Percentiles rank a stretch among this genome's conserved stretches.
Conservation (phyloP, 2,329 filamentous ascomycete species). For the Nemania sp. region DNA sequence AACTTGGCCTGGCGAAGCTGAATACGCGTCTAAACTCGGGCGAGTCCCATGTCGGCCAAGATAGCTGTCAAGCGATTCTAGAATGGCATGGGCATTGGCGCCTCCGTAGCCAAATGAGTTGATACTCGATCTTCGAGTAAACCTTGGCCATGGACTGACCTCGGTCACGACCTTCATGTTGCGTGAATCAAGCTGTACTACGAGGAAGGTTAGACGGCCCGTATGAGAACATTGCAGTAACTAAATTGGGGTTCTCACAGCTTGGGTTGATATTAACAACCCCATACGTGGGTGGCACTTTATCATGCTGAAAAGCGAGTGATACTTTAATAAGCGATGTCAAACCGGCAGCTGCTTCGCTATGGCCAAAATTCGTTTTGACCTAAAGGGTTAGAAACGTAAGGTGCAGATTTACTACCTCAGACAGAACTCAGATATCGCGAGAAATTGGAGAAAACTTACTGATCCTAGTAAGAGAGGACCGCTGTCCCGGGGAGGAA, state of each 20-base stretch:
- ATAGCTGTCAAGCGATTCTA: constrained; percentile 2
- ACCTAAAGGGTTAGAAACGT: background rate
- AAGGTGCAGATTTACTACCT: too few relatives aligned
- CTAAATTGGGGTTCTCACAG: too few relatives aligned
- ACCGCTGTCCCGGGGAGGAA: too few relatives aligned
- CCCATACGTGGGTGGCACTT: constrained; percentile 21
- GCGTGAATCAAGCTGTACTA: background rate
- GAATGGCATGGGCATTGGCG: background rate
- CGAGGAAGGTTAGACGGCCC: too few relatives aligned
- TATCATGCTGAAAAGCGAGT: constrained; percentile 17
- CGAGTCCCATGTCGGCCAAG: background rate
- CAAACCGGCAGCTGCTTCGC: constrained; percentile 28
- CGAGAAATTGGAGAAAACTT: background rate
- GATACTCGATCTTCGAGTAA: background rate
- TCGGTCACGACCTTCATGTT: background rate
- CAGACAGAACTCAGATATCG: too few relatives aligned
- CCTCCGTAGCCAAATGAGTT: constrained; percentile 15
- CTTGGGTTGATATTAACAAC: background rate
- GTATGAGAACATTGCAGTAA: too few relatives aligned
- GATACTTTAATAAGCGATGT: constrained; percentile 29
- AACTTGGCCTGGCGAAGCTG: background rate
- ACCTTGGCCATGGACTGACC: background rate
- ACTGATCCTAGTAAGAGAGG: background rate
- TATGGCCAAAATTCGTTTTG: constrained; percentile 30
- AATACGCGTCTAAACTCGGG: too few relatives aligned